Percentiles rank a stretch among this genome's conserved stretches.
Evolutionary conservation across 495 filamentous ascomycete genomes (phyloP).

Genomic region (Darksidea phi): DNA sequence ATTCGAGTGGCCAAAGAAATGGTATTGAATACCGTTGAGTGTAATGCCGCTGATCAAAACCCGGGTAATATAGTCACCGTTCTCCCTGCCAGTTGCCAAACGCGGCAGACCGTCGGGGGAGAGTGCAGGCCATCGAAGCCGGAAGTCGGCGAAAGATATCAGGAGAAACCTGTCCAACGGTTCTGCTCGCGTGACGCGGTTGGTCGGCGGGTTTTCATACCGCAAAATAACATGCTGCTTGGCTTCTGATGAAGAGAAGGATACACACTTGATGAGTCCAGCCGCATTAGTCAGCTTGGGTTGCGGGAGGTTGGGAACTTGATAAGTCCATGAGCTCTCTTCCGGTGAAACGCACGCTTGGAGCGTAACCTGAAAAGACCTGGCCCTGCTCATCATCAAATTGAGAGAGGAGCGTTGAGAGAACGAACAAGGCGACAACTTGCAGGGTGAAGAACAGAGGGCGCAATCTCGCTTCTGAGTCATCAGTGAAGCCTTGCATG

Average conservation of each 20-base stretch:
- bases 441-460: no score
- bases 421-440: no score
- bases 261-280: slow-evolving; percentile 41
- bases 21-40: slow-evolving; percentile 48
- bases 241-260: slow-evolving; percentile 37
- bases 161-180: slow-evolving; percentile 42
- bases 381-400: slow-evolving; percentile 17
- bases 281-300: slow-evolving; percentile 33
- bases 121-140: slow-evolving; percentile 30
- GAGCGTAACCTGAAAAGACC: slow-evolving; percentile 34
- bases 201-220: slow-evolving; percentile 37
- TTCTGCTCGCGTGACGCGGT: slow-evolving; percentile 42
- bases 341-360: slow-evolving; percentile 37
- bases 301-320: slow-evolving; percentile 38
- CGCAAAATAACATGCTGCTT: slow-evolving; percentile 40
- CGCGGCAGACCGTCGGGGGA: slow-evolving; percentile 27
- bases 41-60: slow-evolving; percentile 46
- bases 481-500: no score
- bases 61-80: slow-evolving; percentile 45
- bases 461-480: no score
- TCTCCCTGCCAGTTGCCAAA: slow-evolving; percentile 45
- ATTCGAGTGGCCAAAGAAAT: slow-evolving; percentile 56
- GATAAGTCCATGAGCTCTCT: slow-evolving; percentile 41
- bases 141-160: slow-evolving; percentile 47
- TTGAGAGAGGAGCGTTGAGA: no score